A percentile compares a stretch with the other conserved stretches of the same genome.
Conservation (phyloP, 2,329 filamentous ascomycete species). For the Cordyceps cicadae region DNA sequence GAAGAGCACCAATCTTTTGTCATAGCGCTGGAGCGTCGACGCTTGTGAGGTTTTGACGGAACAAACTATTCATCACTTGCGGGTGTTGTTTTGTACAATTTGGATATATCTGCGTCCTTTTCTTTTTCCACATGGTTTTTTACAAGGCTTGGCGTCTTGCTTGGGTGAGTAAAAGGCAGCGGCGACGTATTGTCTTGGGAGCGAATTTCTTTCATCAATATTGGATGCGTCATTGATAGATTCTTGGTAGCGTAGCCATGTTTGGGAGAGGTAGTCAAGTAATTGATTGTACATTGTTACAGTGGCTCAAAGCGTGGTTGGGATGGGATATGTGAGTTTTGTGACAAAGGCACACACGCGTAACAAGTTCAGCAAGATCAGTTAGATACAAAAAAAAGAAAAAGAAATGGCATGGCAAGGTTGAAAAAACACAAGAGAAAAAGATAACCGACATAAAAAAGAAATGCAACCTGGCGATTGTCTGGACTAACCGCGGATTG, state of each 20-base stretch:
- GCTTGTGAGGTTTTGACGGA: neutral
- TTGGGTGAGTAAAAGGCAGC: neutral
- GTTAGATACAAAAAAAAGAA: neutral
- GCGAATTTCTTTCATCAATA: neutral
- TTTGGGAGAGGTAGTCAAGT: neutral
- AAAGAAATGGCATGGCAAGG: too few species aligned
- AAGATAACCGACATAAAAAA: neutral
- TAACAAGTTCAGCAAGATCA: too few species aligned
- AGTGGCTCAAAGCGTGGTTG: neutral
- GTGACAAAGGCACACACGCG: too few species aligned
- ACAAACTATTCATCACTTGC: neutral
- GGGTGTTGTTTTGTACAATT: neutral
- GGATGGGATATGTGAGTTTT: too few species aligned
- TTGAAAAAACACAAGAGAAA: neutral
- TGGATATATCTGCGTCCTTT: neutral
- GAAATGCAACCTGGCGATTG: neutral
- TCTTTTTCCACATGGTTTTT: neutral
- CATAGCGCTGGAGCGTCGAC: constrained; percentile 14
- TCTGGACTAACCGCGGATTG: constrained; percentile 10
- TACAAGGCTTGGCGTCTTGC: neutral
- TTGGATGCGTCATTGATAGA: neutral
- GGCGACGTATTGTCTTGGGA: neutral
- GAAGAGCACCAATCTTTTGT: constrained; percentile 50
- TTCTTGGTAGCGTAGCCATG: neutral
- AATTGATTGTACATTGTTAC: neutral